These are phyloP conservation scores for Coemansia sp. DNA, from an alignment of 192 early-diverging fungal genomes.

Conservation along the genomic window DNA sequence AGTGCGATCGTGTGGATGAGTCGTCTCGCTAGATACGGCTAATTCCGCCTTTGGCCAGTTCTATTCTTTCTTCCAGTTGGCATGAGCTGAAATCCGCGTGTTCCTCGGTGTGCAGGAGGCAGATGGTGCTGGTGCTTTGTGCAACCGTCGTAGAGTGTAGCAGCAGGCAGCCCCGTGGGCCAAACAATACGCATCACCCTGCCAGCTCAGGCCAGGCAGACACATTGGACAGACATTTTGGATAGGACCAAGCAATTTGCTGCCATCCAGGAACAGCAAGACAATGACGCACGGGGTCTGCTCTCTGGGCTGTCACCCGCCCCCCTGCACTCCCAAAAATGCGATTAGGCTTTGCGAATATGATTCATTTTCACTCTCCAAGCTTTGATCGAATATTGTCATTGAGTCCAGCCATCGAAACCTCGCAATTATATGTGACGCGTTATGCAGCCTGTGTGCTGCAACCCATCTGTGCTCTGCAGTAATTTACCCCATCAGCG, in stretches of 20 bases:
- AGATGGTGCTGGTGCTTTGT: background rate
- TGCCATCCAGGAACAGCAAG: background rate
- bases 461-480: slow-evolving; percentile 13
- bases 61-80: background rate
- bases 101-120: background rate
- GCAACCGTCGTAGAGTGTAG: background rate
- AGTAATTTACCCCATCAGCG: slow-evolving; percentile 18
- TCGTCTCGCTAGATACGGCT: background rate
- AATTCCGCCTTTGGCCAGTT: background rate
- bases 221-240: no score
- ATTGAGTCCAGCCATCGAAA: background rate
- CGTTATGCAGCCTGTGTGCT: background rate
- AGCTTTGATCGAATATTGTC: background rate
- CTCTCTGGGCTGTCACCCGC: background rate
- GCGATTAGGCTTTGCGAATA: slow-evolving; percentile 6
- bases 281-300: background rate
- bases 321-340: slow-evolving; percentile 3
- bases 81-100: background rate
- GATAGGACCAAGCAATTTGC: background rate
- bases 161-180: background rate
- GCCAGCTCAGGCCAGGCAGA: background rate
- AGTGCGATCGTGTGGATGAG: slow-evolving; percentile 4
- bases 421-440: slow-evolving; percentile 9
- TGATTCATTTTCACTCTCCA: background rate
- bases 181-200: background rate